Evolutionary conservation across 1,284 basidiomycete species (phyloP).

Genomic region (Taiwanofungus camphoratus): DNA sequence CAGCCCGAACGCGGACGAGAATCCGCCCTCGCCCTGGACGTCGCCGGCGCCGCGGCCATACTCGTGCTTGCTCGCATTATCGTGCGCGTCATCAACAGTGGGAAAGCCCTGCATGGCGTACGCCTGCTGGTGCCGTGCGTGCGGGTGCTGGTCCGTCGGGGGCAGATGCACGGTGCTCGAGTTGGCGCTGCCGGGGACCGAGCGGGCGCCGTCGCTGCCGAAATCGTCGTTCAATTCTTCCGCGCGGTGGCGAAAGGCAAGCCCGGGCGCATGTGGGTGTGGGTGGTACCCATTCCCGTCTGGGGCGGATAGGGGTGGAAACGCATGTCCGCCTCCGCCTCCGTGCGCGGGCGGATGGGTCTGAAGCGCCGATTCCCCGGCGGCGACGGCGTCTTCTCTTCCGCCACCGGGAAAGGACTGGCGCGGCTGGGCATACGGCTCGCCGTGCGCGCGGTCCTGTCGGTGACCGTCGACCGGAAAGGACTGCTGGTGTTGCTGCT

Average conservation of each 20-base stretch:
- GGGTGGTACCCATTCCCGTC: conserved; percentile 9
- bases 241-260: conserved; percentile 14
- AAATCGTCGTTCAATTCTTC: conserved; percentile 23
- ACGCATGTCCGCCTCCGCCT: conserved; percentile 8
- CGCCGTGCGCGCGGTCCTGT: conserved; percentile 18
- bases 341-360: conserved; percentile 20
- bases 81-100: neutral
- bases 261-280: too few relatives aligned
- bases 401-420: conserved; percentile 13
- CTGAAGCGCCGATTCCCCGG: conserved; percentile 15
- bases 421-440: neutral
- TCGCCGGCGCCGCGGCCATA: conserved; percentile 12
- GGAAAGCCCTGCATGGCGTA: conserved; percentile 1
- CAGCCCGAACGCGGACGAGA: conserved; percentile 63
- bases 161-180: conserved; percentile 24
- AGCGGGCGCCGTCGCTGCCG: conserved; percentile 21
- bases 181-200: conserved; percentile 23
- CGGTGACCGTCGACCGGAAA: conserved; percentile 11
- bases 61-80: conserved; percentile 4
- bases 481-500: conserved; percentile 12
- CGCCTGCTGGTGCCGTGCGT: conserved; percentile 7
- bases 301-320: conserved; percentile 10
- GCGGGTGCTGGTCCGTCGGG: conserved; percentile 15
- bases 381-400: conserved; percentile 9
- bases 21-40: conserved; percentile 36